phyloP scores from a whole-genome alignment of 2,329 filamentous ascomycete genomes.

The Ophiostoma tasmaniense region DNA sequence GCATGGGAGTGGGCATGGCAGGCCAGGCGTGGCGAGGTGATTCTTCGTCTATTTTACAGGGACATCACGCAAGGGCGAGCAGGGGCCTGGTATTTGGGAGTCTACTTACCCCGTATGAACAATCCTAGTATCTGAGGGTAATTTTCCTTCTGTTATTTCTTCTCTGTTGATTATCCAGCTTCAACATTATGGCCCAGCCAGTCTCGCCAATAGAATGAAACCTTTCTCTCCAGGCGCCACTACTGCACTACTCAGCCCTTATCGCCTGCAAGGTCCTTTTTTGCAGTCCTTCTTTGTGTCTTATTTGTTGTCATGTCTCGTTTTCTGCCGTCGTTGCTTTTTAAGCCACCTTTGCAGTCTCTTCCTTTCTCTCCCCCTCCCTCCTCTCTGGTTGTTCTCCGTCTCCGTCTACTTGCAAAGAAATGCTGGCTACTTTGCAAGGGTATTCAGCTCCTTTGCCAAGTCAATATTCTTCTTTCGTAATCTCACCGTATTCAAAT shows the following conservation, averaged over 20 bases:
- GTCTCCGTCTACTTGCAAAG: neutral
- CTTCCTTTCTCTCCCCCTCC: neutral
- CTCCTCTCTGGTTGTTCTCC: neutral
- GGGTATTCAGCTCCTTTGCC: neutral
- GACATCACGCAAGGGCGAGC: neutral
- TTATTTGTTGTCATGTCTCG: neutral
- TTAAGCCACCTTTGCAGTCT: neutral
- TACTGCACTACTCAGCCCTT: neutral
- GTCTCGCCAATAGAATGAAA: no score
- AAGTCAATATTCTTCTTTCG: neutral
- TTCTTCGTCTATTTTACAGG: neutral
- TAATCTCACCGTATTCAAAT: no score
- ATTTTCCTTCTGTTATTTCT: no score
- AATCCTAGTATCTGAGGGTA: no score
- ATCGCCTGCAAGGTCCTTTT: neutral
- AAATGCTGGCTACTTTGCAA: neutral
- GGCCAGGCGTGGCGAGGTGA: neutral
- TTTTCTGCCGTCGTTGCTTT: neutral
- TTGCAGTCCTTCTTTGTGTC: neutral
- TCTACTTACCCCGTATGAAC: no score
- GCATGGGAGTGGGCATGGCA: neutral
- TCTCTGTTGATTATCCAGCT: no score
- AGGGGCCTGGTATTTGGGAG: neutral
- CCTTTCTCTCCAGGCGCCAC: neutral
- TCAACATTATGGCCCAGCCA: no score